These are phyloP conservation scores for Astrothelium macrocarpum DNA, from an alignment of 495 filamentous ascomycete species.

Conservation along the genomic window DNA sequence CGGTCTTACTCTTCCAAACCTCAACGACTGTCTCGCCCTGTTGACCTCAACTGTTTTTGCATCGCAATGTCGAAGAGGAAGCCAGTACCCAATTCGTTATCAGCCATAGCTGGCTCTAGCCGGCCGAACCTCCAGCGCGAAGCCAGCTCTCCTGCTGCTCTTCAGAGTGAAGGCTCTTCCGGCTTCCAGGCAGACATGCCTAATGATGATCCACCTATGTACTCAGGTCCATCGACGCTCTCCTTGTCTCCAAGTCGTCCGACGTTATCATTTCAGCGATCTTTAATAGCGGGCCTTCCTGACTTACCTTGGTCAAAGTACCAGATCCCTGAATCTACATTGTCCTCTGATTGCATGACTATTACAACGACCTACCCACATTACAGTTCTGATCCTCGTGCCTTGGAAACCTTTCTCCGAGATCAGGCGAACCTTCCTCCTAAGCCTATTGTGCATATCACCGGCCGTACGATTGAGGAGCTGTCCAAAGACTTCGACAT, in stretches of 20 bases:
- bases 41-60: not conserved
- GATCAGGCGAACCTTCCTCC: slow-evolving; percentile 41
- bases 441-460: slow-evolving; percentile 41
- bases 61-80: not conserved
- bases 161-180: not conserved
- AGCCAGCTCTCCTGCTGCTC: not conserved
- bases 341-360: slow-evolving; percentile 39
- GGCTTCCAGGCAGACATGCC: not conserved
- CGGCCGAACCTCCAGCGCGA: not conserved
- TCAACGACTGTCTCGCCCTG: not conserved
- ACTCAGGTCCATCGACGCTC: not conserved
- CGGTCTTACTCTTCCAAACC: not conserved
- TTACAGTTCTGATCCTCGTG: slow-evolving; percentile 34
- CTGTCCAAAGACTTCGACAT: slow-evolving; percentile 39
- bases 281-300: slow-evolving; percentile 30
- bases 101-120: not conserved
- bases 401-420: slow-evolving; percentile 37
- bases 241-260: not conserved
- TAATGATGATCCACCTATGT: not conserved
- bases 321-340: slow-evolving; percentile 37
- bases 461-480: slow-evolving; percentile 28
- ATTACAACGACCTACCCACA: slow-evolving; percentile 36
- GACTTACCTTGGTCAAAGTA: slow-evolving; percentile 43
- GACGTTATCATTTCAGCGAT: not conserved
- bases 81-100: not conserved